Evolutionary conservation across 164 flowering plant genomes (phyloP).

Genomic region (Santalum album): DNA sequence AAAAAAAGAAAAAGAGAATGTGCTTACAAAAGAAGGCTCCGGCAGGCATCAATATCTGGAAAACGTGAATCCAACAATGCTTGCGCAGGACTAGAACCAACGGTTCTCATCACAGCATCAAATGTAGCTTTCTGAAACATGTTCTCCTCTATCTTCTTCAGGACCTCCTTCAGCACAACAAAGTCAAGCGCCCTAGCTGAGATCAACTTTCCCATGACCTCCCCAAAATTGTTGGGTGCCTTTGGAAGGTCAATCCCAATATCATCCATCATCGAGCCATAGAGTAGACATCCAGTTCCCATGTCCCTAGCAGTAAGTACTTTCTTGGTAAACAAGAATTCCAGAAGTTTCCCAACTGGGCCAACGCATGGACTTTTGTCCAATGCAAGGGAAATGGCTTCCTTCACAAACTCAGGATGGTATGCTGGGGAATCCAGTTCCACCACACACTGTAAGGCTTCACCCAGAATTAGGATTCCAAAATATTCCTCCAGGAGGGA

Average conservation of each 20-base stretch:
- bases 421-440: slow-evolving; percentile 71
- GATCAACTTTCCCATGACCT: slow-evolving; percentile 50
- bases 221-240: slow-evolving; percentile 80
- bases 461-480: slow-evolving; percentile 48
- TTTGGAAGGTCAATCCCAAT: slow-evolving; percentile 78
- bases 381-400: slow-evolving; percentile 57
- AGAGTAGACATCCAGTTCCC: slow-evolving; percentile 55
- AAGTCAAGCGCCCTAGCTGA: slow-evolving; percentile 49
- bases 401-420: slow-evolving; percentile 71
- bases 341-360: slow-evolving; percentile 51
- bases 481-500: slow-evolving; percentile 85
- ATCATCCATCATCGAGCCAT: slow-evolving; percentile 63
- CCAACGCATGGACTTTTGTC: slow-evolving; percentile 69
- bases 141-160: slow-evolving; percentile 54
- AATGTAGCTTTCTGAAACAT: slow-evolving; percentile 36
- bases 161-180: slow-evolving; percentile 46
- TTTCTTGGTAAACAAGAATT: slow-evolving; percentile 41
- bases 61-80: slow-evolving; percentile 40
- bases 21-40: slow-evolving; percentile 29
- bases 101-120: slow-evolving; percentile 29
- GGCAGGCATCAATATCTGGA: slow-evolving; percentile 53
- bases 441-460: slow-evolving; percentile 73
- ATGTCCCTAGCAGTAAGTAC: slow-evolving; percentile 47
- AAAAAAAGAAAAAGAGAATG: background rate
- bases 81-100: slow-evolving; percentile 38